phyloP scores from a whole-genome alignment of 176 grass and related monocot genomes.

The Themeda triandra region DNA sequence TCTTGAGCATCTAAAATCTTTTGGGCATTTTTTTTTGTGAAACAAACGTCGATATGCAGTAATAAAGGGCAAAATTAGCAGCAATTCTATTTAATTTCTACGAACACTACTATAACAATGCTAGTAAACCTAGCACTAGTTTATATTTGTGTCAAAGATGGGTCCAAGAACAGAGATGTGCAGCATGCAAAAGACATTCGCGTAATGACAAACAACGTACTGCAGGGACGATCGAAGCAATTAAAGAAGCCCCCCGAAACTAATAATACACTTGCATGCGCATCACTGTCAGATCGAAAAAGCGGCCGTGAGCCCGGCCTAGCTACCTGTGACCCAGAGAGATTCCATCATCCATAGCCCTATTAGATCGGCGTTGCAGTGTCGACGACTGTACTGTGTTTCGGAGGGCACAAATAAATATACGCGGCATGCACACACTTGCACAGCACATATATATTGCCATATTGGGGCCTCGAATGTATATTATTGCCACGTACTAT shows the following conservation, averaged over 20 bases:
- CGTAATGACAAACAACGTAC: constrained; percentile 3
- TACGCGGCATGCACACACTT: neutral
- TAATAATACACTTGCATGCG: neutral
- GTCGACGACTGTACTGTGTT: neutral
- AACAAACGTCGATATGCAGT: neutral
- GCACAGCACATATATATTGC: no score
- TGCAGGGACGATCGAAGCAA: constrained; percentile 15
- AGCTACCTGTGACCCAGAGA: neutral
- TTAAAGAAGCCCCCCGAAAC: constrained; percentile 26
- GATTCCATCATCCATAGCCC: constrained; percentile 19
- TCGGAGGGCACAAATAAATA: no score
- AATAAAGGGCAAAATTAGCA: neutral
- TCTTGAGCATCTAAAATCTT: neutral
- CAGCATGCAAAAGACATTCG: neutral
- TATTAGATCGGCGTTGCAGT: neutral
- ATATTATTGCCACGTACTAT: neutral
- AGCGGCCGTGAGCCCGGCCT: constrained; percentile 12
- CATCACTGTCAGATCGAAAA: neutral
- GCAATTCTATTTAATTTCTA: neutral
- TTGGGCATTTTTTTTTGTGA: neutral
- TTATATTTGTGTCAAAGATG: neutral
- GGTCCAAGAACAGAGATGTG: neutral
- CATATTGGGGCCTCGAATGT: constrained; percentile 27
- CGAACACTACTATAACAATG: neutral
- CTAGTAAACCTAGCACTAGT: neutral